Evolutionary conservation across 1,284 basidiomycete species (phyloP).

Genomic region (Trametes versicolor): DNA sequence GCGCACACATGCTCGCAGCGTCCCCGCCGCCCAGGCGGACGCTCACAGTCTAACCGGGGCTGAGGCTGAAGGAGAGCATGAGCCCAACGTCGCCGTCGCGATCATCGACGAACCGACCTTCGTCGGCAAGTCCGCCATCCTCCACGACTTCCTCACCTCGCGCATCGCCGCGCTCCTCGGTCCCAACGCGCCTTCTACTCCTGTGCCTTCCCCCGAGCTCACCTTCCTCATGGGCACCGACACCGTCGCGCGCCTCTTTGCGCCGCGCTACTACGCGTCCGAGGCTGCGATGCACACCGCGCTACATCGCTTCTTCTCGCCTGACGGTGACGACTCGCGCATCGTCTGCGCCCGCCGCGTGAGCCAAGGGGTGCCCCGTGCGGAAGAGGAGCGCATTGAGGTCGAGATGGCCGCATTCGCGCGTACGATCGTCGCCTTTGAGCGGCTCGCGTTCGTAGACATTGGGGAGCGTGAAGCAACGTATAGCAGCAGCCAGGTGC

Average conservation of each 20-base stretch:
- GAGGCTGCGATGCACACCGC: slow-evolving; percentile 61
- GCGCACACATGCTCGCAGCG: not conserved
- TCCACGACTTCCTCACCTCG: slow-evolving; percentile 61
- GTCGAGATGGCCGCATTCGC: slow-evolving; percentile 47
- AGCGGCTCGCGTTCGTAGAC: slow-evolving; percentile 66
- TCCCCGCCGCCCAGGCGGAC: slow-evolving; percentile 5
- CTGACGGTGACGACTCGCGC: slow-evolving; percentile 66
- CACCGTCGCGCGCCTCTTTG: slow-evolving; percentile 88
- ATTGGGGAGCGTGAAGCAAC: slow-evolving; percentile 64
- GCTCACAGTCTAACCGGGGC: not conserved
- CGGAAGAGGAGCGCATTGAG: slow-evolving; percentile 45
- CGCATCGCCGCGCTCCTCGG: slow-evolving; percentile 35
- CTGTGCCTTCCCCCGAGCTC: slow-evolving; percentile 29
- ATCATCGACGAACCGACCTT: slow-evolving; percentile 92
- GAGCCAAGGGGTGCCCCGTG: slow-evolving; percentile 26
- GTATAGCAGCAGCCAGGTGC: slow-evolving; percentile 80
- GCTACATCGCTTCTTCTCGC: slow-evolving; percentile 71
- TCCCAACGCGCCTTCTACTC: not conserved
- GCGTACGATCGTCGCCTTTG: slow-evolving; percentile 57
- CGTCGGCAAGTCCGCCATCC: slow-evolving; percentile 79
- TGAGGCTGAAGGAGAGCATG: not conserved
- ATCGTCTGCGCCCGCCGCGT: slow-evolving; percentile 78
- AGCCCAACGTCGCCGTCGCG: slow-evolving; percentile 77
- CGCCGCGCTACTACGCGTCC: slow-evolving; percentile 80
- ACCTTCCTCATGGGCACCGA: slow-evolving; percentile 75